Evolutionary conservation across 2,329 filamentous ascomycete genomes (phyloP), one percentile per base, ranked within the genome.

Genomic region (Apiospora aurea): DNA sequence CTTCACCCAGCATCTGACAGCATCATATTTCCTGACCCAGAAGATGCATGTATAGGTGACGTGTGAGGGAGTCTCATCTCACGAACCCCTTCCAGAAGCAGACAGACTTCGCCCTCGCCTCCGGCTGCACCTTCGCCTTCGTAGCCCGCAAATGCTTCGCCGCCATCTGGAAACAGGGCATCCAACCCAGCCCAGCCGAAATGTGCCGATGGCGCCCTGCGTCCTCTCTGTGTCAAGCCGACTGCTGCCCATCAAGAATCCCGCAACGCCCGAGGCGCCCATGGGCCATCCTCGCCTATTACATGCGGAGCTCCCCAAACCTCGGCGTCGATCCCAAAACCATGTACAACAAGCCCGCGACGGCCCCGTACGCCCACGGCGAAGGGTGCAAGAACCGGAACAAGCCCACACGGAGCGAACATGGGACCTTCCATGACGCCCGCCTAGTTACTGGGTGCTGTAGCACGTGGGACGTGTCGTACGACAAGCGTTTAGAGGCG

Each of bases 151-250:
- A 74, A 2, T 70, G 67, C 47, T 78, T 71, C 43, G 46, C 75
- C n/a, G 73, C 72, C 21, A 72, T 76, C 16, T 76, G 75, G 74
- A 74, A 77, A 38, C 75, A 77, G 57, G 75, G 76, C 57, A 72
- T 75, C 24, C 46, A 72, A 14, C 70, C 75, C 16, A 72, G 70
- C 21, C 74, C 73, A 11, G 38, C 70, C 2, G 70, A 68, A 49
- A 70, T 71, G 13, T 71, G 75, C 7, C 7, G 74, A 72, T 14
- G 73, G 75, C 10, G 75, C 76, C 8, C 51, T 3, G 70, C 6
- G 72, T 64, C 11, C 72, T 73, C 16, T 38, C 76, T 21, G 29
- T 77, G 4, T 71, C 73, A 18, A 75, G 73, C 21, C 74, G 74
- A 21, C 69, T 77, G 44, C 46, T 76, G 26, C 76, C 76, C 7